A percentile compares a stretch with the other conserved stretches of the same genome.
Evolutionary conservation across 2,329 filamentous ascomycete species (phyloP).

Genomic region (Sporothrix luriei): DNA sequence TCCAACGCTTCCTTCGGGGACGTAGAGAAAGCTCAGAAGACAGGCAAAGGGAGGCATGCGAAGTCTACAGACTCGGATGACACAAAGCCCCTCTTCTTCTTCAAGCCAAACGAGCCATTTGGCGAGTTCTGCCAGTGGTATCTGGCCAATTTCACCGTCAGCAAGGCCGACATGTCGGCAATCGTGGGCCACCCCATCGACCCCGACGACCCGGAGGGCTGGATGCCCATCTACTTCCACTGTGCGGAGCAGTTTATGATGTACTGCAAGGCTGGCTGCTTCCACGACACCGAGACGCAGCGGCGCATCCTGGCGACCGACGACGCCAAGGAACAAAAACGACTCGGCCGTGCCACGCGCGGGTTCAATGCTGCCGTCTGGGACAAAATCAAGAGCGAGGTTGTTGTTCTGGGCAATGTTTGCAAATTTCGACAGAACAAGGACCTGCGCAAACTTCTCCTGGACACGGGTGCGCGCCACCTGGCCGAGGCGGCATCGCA

Average conservation of each 20-base stretch:
- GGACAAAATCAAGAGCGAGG: conserved; percentile 46
- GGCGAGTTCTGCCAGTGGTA: conserved; percentile 47
- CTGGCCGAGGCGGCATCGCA: conserved; percentile 63
- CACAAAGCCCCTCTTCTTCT: conserved; percentile 40
- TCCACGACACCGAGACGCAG: conserved; percentile 28
- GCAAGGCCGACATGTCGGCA: conserved; percentile 39
- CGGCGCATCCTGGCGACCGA: conserved; percentile 23
- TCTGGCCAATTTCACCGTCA: conserved; percentile 40
- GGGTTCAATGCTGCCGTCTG: conserved; percentile 30
- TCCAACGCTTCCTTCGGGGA: too few relatives aligned
- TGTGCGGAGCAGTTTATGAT: conserved; percentile 38
- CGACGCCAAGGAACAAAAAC: conserved; percentile 33
- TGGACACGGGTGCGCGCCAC: conserved; percentile 61
- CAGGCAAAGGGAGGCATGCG: too few relatives aligned
- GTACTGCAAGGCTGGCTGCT: conserved; percentile 33
- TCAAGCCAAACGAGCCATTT: conserved; percentile 39
- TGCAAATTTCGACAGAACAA: conserved; percentile 57
- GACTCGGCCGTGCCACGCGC: conserved; percentile 27
- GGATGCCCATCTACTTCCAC: conserved; percentile 40
- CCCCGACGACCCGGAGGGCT: conserved; percentile 30
- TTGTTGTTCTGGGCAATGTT: conserved; percentile 59
- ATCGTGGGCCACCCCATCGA: conserved; percentile 40
- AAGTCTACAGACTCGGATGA: too few relatives aligned
- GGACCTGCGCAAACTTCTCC: conserved; percentile 44
- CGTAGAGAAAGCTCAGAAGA: too few relatives aligned